Base-by-base conservation (phyloP, 1,284 basidiomycete genomes). In the Cerioporus squamosus region DNA sequence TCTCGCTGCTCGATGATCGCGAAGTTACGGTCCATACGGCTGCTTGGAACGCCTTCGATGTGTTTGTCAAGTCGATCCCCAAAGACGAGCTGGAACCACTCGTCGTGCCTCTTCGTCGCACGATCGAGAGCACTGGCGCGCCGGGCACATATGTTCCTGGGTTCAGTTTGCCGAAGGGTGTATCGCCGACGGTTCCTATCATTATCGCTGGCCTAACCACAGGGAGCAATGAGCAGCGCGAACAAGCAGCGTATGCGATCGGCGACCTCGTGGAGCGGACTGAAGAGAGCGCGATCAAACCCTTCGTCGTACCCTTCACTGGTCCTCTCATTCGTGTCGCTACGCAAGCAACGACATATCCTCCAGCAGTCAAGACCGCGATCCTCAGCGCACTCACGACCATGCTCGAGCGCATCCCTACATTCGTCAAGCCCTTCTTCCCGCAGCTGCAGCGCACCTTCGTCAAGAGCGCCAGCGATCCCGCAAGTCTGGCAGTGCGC, bases 361-460 rank as follows among this genome's bases (percentile, higher is more conserved):
- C 95, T 6, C 91, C 95, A 1, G 91, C 89, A 24, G 94, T 97
- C 74, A 97, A 97, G 78, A 87, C 86, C 12, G 94, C 90, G 10
- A 96, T 97, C 60, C 81, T 97, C 24, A 85, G 83, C 36, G 92
- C 95, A 1, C 82, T 97, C 40, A 86, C 87, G 0, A 86, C 88
- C 10, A 91, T 97, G 82, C 80, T 97, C 33, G 85, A 89, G 64
- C 82, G 85, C 51, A 93, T 98, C 20, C 95, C 97, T 0, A 79
- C 83, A 20, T 93, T 97, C 65, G 94, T 98, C 64, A 95, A 95
- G 72, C 96, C 97, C 0, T 99, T 99, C 88, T 98, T 98, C 82
- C 97, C 97, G 2, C 97, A 99, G 72, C 79, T 99, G 38, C 97
- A 98, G 72, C 85, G 97, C 40, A 98, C 95, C 0, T 99, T 99